Evolutionary conservation across 2,329 filamentous ascomycete genomes (phyloP), one percentile per base, ranked within the genome.

Genomic region (Xylariales sp.): DNA sequence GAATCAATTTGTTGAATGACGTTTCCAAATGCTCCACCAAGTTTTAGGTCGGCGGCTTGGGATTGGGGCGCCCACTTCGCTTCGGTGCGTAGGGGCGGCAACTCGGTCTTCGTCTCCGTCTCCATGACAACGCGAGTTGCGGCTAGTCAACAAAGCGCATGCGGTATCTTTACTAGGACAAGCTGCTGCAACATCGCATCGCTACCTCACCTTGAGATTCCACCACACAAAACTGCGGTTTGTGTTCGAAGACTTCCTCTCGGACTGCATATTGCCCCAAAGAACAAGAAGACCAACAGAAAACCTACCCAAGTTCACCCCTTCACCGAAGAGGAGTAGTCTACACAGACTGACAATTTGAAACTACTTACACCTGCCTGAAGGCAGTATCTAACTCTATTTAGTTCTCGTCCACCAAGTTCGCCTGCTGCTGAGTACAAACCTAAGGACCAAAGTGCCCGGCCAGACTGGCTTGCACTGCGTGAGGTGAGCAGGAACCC

Each of bases 391-490:
- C 51, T 37, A 27, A 44, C 48, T 56, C 47, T 53, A 56, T 44
- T 24, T 48, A 48, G 44, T 54, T 59, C 49, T 55, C 53, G 52
- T 51, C 53, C 48, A 49, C 53, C 57, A 55, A 55, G 57, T 60
- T 60, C 49, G 48, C 31, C 46, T 50, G 52, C 56, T 56, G 57
- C 58, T 61, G 58, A 59, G 42, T 48, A 57, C 45, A 44, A n/a
- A 48, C 43, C 24, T 47, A 57, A 53, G 43, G 51, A 25, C 31
- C 35, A 46, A 47, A 48, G 49, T 56, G 57, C 58, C 59, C 59
- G 58, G 59, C 59, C 55, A 55, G 57, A 51, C 58, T 60, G 57
- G 59, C 59, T 60, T 61, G 59, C 56, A 57, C 59, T 60, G 59
- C 56, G 59, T 60, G 59, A 61, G 57, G 57, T 60, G 35, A 55